Conservation (phyloP, 345 rosid species). For the sweet orange (Citrus sinensis) region DVS_A1.0 CM039165.1:34772501-34773000, state of each 20-base stretch:
- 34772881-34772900: constrained; percentile 6
- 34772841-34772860: not conserved
- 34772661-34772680: constrained; percentile 31
- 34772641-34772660: constrained; percentile 15
- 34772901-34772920: not conserved
- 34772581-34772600: constrained; percentile 86
- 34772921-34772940: not conserved
- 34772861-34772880: not conserved
- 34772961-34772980: not conserved
- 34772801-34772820: not conserved
- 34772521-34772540: not conserved
- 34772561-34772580: not conserved
- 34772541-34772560: not conserved
- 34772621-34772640: constrained; percentile 51
- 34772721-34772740: constrained; percentile 90
- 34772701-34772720: constrained; percentile 67
- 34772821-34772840: not conserved
- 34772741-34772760: constrained; percentile 21
- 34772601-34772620: constrained; percentile 81
- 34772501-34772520: not conserved
- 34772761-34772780: not conserved
- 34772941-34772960: not conserved
- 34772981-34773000: not conserved
- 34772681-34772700: constrained; percentile 45
- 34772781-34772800: not conserved